These are phyloP conservation scores for Ophiostoma australiae DNA, from an alignment of 2,329 filamentous ascomycete genomes.

Conservation along the genomic window DNA sequence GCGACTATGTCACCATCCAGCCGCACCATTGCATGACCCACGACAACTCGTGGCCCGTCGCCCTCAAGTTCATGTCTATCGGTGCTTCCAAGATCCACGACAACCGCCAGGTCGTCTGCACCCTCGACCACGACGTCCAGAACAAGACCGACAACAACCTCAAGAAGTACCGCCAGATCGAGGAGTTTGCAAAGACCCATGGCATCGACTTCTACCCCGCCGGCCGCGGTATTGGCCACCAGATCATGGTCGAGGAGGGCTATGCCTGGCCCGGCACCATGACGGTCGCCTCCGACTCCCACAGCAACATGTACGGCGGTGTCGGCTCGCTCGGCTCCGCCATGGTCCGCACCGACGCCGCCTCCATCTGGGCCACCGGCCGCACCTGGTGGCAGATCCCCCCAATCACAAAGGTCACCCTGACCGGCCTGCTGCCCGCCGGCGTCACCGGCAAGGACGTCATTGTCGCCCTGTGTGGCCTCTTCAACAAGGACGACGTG, in stretches of 20 bases:
- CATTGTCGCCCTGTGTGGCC: conserved; percentile 78
- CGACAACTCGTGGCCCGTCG: conserved; percentile 49
- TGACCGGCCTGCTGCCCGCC: conserved; percentile 67
- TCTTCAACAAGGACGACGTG: conserved; percentile 84
- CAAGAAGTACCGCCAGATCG: conserved; percentile 76
- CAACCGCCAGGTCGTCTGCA: conserved; percentile 71
- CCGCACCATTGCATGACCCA: conserved; percentile 79
- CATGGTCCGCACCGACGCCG: conserved; percentile 82
- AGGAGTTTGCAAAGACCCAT: conserved; percentile 74
- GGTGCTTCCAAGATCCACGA: conserved; percentile 70
- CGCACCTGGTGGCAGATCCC: conserved; percentile 87
- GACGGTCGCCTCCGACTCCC: conserved; percentile 70
- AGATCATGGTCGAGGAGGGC: conserved; percentile 85
- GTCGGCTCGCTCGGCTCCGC: conserved; percentile 72
- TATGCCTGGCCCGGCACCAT: conserved; percentile 78
- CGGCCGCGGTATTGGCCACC: conserved; percentile 56
- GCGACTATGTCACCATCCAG: conserved; percentile 76
- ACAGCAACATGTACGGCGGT: conserved; percentile 80
- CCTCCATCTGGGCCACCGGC: conserved; percentile 77
- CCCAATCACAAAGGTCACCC: conserved; percentile 67
- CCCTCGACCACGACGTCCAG: conserved; percentile 83
- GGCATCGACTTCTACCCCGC: conserved; percentile 67
- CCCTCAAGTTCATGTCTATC: conserved; percentile 74
- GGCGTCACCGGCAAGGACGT: conserved; percentile 93
- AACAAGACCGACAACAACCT: conserved; percentile 74